Base-by-base conservation (phyloP, 306 rosid species). In the Castanea mollissima region DNA sequence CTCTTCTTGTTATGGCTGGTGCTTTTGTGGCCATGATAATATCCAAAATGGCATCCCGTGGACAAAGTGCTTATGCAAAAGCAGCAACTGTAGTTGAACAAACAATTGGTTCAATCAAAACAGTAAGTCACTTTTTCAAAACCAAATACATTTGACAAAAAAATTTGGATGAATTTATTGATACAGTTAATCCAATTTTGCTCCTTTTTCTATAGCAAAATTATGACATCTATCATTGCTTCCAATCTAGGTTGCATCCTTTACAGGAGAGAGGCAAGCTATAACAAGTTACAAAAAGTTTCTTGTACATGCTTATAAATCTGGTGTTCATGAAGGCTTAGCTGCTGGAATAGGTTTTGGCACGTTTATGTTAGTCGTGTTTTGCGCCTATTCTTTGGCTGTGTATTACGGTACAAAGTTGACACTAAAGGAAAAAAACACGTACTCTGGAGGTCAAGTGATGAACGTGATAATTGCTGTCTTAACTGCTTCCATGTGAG, bases 61-160 rank as follows among this genome's bases (percentile, higher is more conserved):
- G 44, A 38, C 44, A 38, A 7, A 9, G 44, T 38, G 44, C 44
- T 38, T 7, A 70, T 75, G 71, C 78, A 14, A 60, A 60, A 21
- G 86, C 83, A 25, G 77, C 83, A 34, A 78, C 58, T 59, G 76
- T 83, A 8, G 86, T 79, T 14, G 86, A 83, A 57, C 83, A 83
- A 55, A 79, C 86, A 38, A 75, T 83, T 59, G 74, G 86, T 9
- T 55, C 75, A 55, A 83, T 83, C 19, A 83, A 74, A 79, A 83
- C 83, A 2, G 86, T 83, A 74, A 2, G 83, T 19, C 60, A 21
- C 18, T 25, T 21, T 72, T 41, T 59, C 49, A 62, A 62, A 27
- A 27, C 13, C 14, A 62, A 57, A 19, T 57, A 57, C 63, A 6
- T 57, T 20, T 6, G 11, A 20, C 10, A 6, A 57, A 20, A 57